Evolutionary conservation across 1,139 yeast genomes (phyloP).

Genomic region (Taphrina sp.): DNA sequence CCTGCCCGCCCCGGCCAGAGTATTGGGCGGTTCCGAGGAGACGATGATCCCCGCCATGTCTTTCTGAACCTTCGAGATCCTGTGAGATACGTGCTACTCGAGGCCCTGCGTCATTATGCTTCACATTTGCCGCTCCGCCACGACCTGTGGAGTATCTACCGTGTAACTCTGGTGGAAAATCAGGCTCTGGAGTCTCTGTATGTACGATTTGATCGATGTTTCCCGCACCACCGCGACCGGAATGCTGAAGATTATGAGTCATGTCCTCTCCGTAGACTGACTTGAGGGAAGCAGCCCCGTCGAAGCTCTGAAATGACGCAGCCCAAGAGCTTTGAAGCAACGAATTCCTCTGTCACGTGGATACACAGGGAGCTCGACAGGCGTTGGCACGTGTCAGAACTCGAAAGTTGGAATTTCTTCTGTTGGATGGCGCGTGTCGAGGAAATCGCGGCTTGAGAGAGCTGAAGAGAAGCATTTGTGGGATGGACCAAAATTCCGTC

Average conservation of each 20-base stretch:
- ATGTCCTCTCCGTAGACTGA: too few species aligned
- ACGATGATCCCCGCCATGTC: slow-evolving; percentile 10
- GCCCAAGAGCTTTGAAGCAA: too few species aligned
- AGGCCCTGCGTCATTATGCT: slow-evolving; percentile 16
- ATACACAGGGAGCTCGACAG: too few species aligned
- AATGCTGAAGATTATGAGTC: slow-evolving; percentile 3
- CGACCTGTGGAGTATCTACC: slow-evolving; percentile 18
- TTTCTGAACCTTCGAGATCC: slow-evolving; percentile 11
- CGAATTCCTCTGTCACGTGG: too few species aligned
- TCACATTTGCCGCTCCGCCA: slow-evolving; percentile 23
- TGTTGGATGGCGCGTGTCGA: too few species aligned
- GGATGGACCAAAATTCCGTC: too few species aligned
- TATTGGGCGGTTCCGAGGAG: slow-evolving; percentile 10
- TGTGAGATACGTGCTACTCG: slow-evolving; percentile 25
- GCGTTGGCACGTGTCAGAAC: too few species aligned
- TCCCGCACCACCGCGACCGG: slow-evolving; percentile 15
- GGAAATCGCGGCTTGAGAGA: too few species aligned
- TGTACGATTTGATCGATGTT: neutral
- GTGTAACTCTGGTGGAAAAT: slow-evolving; percentile 14
- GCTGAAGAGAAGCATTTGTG: too few species aligned
- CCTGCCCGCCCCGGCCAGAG: slow-evolving; percentile 14
- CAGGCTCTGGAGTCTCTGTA: neutral
- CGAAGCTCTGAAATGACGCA: too few species aligned
- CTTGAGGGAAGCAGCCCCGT: too few species aligned
- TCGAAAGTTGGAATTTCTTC: too few species aligned